Base-by-base conservation (phyloP, 2,329 filamentous ascomycete species). In the Fusarium drepaniforme region DNA sequence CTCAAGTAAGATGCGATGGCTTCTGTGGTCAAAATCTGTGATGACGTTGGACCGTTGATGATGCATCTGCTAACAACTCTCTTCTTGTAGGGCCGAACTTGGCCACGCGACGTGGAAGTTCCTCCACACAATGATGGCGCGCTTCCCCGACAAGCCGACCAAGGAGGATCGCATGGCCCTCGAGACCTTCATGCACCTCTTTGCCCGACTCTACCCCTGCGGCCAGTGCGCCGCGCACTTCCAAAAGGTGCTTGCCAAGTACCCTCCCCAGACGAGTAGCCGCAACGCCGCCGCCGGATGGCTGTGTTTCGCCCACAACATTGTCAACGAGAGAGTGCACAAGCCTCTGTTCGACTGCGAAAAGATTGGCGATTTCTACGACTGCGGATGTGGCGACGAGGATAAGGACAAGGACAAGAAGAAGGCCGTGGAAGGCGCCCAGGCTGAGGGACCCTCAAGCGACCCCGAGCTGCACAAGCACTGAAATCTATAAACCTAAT, bases 141-240 rank as follows among this genome's bases (percentile, higher is more conserved):
- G 91, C 49, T 93, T 92, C 83, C 92, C 92, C 75, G 91, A 93
- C 65, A 86, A 90, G 76, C 91, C 92, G 3, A 89, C 89, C 4
- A 80, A 86, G 62, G 90, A 92, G 74, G 91, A 93, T 76, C 88
- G 88, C 74, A 85, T 88, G 60, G 89, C 91, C 7, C 87, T 93
- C 71, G 88, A 90, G 81, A 89, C 90, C 42, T 93, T 91, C 82
- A 89, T 93, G 79, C 87, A 90, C 72, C 86, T 93, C 23, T 93
- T 93, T 77, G 89, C 89, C 28, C 88, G 91, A n/a, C 84, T 93
- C 15, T 93, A 93, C 80, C 92, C 92, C 3, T 93, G 91, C 80
- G 91, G 92, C 77, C 91, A 93, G 77, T 93, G 92, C 82, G 92
- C 91, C 11, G 83, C 86, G 23, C 92, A 93, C 84, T 93, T 93